Evolutionary conservation across 805 yeast species (phyloP), one percentile per base, ranked within the genome.

Genomic region (Yarrowia divulgata): DNA sequence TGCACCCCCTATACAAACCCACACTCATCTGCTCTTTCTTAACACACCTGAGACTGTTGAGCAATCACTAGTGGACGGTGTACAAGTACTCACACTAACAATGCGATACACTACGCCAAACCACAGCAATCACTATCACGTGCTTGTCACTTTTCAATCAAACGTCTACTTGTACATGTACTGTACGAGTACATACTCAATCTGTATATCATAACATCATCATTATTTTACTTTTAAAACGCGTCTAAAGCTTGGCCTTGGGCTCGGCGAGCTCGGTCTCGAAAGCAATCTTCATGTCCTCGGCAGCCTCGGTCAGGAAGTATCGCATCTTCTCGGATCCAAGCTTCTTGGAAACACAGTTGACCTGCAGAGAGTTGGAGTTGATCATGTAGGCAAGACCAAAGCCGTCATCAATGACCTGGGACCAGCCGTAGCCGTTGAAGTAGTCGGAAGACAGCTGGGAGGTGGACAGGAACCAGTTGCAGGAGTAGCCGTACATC

Each of bases 381-480:
- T 91, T 93, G 75, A 94, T 84, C 91, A 93, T 91, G 82, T 94
- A 94, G 9, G 97, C 98, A 72, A 91, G 84, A 8, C 98, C 99
- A 75, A 90, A 88, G 9, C 99, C 99, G 71, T 89, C 91, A 76
- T 93, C 97, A 74, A 90, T 88, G 63, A 95, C 98, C 78, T 96
- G 97, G 19, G 97, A 87, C 91, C 93, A 94, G 42, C 99, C 99
- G 84, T 93, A 94, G 55, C 96, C 93, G 77, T 92, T 92, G 80
- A 92, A 91, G 79, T 83, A 83, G 74, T 89, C 90, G 6, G 96
- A 90, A 9, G 95, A 90, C 73, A 94, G 83, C 80, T 94, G 98
- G 1, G 97, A 92, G 2, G 97, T 87, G 19, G 97, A 90, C 67
- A 94, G 78, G 78, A 85, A 88, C 99, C 99, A 94, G 57, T 90